Evolutionary conservation across 129 eudicot species (phyloP), one percentile per base, ranked within the genome.

Genomic region (carrot (Daucus carota)): DNA sequence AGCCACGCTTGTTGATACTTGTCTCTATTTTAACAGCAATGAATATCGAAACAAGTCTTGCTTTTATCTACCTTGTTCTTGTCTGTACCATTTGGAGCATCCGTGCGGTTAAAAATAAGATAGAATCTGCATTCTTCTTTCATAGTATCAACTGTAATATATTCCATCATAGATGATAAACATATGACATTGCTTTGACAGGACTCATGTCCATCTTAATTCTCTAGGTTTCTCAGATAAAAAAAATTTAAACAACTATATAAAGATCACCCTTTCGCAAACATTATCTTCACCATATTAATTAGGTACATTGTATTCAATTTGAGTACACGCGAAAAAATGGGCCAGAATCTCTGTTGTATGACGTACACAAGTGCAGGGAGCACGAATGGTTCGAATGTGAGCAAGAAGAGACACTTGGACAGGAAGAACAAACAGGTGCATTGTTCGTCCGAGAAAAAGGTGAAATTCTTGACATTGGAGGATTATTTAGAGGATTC

Each of bases 301-400:
- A 57, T 12, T 57, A n/a, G 1, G 13, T n/a, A 57, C 10, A 57
- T 12, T 8, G 15, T n/a, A 12, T 9, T 57, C 15, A n/a, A 8
- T 24, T 2, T 15, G 31, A 57, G 65, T 57, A 18, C 13, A 52
- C 1, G 4, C 2, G 24, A 57, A 29, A 36, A 2, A 43, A 81
- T 81, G 85, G 85, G 85, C 2, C 68, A 63, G 59, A 52, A 18
- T n/a, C 33, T 80, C 14, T 84, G 87, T n/a, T 84, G 87, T 48
- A 74, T 84, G 50, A 80, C 17, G 74, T 15, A 24, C 31, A 57
- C 31, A 10, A 62, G 66, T 29, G 18, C 78, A n/a, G 11, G 59
- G 22, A 26, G 31, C 45, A 1, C 29, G 0, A 44, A 1, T 28
- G 76, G 36, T 31, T 14, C 42, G 46, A 48, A 17, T 73, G 18